Conservation (phyloP, 305 asterid genomes). For the Solanum chacoense region DNA sequence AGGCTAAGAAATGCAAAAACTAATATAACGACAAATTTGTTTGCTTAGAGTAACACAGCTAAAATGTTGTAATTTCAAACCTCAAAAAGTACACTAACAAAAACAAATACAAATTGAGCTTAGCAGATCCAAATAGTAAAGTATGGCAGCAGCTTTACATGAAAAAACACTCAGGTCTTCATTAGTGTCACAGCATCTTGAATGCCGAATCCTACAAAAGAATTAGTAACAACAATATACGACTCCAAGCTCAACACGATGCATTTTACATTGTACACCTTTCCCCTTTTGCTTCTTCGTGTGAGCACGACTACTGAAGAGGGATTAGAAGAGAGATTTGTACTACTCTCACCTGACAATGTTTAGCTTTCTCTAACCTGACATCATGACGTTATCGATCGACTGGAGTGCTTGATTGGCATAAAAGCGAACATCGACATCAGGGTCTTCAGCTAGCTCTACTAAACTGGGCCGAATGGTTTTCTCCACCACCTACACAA, state of each 20-base stretch:
- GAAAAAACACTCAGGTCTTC: background rate
- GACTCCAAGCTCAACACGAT: background rate
- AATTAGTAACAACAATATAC: constrained; percentile 1
- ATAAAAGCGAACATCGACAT: constrained; percentile 69
- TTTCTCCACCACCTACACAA: constrained; percentile 49
- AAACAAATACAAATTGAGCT: constrained; percentile 1
- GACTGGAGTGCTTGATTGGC: constrained; percentile 69
- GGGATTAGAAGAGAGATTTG: background rate
- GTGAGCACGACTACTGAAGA: background rate
- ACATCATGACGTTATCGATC: constrained; percentile 53
- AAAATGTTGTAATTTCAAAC: background rate
- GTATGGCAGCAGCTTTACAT: background rate
- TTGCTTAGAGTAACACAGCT: background rate
- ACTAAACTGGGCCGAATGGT: constrained; percentile 52
- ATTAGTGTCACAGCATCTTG: constrained; percentile 1
- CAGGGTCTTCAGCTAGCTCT: constrained; percentile 78
- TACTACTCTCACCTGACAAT: background rate
- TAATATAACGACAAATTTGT: background rate
- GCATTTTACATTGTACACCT: background rate
- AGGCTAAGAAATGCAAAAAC: background rate
- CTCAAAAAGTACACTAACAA: background rate
- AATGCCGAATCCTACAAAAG: background rate
- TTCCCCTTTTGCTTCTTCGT: background rate
- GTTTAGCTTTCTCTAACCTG: constrained; percentile 26
- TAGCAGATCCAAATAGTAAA: background rate